phyloP scores from a whole-genome alignment of 2,329 filamentous ascomycete genomes.

The Massarina eburnea region DNA sequence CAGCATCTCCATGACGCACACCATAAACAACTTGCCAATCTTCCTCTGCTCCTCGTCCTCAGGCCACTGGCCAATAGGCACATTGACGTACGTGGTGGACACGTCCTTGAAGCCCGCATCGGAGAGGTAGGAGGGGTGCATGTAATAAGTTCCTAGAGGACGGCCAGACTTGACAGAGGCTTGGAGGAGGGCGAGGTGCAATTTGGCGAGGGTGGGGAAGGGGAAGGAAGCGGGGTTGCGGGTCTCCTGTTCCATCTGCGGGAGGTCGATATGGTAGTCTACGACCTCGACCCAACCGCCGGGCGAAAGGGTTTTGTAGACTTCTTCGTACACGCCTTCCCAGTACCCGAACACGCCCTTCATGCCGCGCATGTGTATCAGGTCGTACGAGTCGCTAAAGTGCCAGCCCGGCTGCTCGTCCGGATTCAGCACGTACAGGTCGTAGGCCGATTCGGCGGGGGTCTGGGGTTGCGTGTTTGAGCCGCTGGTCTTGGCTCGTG shows the following conservation, averaged over 20 bases:
- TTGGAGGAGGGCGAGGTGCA: constrained; percentile 33
- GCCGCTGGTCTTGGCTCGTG: constrained; percentile 8
- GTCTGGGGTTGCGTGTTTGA: constrained; percentile 12
- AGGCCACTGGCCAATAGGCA: constrained; percentile 38
- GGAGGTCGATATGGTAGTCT: constrained; percentile 39
- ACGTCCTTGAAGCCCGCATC: constrained; percentile 50
- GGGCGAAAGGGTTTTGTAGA: constrained; percentile 47
- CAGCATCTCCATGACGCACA: constrained; percentile 36
- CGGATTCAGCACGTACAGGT: constrained; percentile 22
- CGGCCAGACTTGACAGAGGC: constrained; percentile 46
- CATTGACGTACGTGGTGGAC: constrained; percentile 42
- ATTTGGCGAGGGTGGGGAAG: constrained; percentile 27
- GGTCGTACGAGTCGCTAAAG: constrained; percentile 52
- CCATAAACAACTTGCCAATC: constrained; percentile 38
- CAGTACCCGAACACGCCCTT: constrained; percentile 53
- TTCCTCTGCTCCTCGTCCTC: constrained; percentile 32
- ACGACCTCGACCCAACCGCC: constrained; percentile 52
- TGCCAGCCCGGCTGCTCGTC: constrained; percentile 45
- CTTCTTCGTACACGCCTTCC: constrained; percentile 49
- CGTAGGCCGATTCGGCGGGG: constrained; percentile 24
- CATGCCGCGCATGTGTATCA: constrained; percentile 53
- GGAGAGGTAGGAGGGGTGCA: constrained; percentile 43
- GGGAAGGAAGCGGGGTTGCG: constrained; percentile 10
- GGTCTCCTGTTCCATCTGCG: constrained; percentile 20
- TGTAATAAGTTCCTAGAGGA: constrained; percentile 47